These are phyloP conservation scores for Xylariaceae sp. DNA, from an alignment of 2,329 filamentous ascomycete species.

Conservation along the genomic window DNA sequence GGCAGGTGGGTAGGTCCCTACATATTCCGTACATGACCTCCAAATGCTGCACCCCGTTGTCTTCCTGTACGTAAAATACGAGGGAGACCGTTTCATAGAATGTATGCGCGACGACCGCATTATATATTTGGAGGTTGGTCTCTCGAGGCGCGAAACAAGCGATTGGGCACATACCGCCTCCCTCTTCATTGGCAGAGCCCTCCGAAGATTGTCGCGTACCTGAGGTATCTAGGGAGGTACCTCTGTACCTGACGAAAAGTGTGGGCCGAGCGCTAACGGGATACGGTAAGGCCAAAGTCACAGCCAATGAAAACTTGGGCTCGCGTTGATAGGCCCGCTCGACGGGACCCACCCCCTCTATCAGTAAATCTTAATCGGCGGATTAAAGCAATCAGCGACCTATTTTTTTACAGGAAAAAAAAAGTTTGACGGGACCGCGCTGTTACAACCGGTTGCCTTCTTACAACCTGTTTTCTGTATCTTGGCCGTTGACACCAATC, in stretches of 20 bases:
- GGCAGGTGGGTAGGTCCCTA: too few relatives aligned
- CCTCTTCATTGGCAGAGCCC: too few relatives aligned
- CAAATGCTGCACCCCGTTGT: too few relatives aligned
- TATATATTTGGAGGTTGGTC: too few relatives aligned
- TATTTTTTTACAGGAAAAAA: constrained; percentile 5
- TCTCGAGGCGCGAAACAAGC: too few relatives aligned
- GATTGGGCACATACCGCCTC: too few relatives aligned
- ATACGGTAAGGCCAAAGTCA: background rate
- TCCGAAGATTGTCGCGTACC: background rate
- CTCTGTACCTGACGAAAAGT: background rate
- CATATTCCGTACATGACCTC: too few relatives aligned
- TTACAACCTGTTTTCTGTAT: background rate
- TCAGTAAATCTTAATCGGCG: background rate
- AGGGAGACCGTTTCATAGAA: too few relatives aligned
- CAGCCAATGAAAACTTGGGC: background rate
- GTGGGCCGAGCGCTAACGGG: background rate
- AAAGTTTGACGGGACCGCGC: constrained; percentile 12
- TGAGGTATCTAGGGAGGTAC: background rate
- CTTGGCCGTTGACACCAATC: background rate
- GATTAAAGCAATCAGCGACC: background rate
- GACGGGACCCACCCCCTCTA: background rate
- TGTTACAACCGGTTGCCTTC: background rate
- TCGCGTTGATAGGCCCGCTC: background rate
- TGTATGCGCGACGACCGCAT: too few relatives aligned
- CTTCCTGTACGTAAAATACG: too few relatives aligned